A percentile compares a stretch with the other conserved stretches of the same genome.
Conservation (phyloP, 805 yeast species). For the Cyberlindnera mississippiensis region DNA sequence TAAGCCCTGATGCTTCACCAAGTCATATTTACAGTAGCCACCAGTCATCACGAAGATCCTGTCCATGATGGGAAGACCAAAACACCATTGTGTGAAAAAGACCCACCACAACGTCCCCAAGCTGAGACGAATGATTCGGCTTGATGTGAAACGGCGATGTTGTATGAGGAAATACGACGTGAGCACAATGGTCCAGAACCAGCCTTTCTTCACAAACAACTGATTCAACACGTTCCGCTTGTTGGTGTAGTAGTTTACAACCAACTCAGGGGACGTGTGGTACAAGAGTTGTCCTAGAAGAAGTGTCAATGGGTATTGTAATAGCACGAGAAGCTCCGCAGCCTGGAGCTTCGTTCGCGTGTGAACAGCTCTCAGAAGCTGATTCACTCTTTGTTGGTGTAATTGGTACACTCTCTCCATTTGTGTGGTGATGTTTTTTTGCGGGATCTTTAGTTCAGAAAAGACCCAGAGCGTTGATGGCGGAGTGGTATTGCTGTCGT, state of each 20-base stretch:
- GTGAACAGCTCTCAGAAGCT: constrained; percentile 1
- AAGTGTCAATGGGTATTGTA: constrained; percentile 40
- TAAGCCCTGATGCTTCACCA: not conserved
- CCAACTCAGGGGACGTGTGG: constrained; percentile 15
- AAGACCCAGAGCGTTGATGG: too few relatives aligned
- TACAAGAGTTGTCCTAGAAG: constrained; percentile 49
- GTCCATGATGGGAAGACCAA: constrained; percentile 89
- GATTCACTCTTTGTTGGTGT: constrained; percentile 4
- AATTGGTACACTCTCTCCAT: constrained; percentile 9
- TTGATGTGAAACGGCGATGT: constrained; percentile 13
- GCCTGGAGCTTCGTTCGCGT: constrained; percentile 8
- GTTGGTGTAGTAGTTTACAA: constrained; percentile 35
- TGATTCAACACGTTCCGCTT: constrained; percentile 71
- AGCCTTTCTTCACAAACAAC: constrained; percentile 80
- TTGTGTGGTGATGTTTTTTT: not conserved
- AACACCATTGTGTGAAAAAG: constrained; percentile 81
- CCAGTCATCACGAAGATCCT: constrained; percentile 75
- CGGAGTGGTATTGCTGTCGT: too few relatives aligned
- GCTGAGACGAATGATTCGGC: constrained; percentile 10
- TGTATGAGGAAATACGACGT: constrained; percentile 28
- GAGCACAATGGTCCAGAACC: constrained; percentile 79
- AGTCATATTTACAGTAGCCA: constrained; percentile 55
- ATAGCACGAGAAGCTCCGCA: constrained; percentile 14
- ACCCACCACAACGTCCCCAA: constrained; percentile 71
- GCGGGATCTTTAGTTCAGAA: too few relatives aligned